These are phyloP conservation scores for Suillus decipiens DNA, from an alignment of 768 basidiomycete genomes.

Conservation along the genomic window DNA sequence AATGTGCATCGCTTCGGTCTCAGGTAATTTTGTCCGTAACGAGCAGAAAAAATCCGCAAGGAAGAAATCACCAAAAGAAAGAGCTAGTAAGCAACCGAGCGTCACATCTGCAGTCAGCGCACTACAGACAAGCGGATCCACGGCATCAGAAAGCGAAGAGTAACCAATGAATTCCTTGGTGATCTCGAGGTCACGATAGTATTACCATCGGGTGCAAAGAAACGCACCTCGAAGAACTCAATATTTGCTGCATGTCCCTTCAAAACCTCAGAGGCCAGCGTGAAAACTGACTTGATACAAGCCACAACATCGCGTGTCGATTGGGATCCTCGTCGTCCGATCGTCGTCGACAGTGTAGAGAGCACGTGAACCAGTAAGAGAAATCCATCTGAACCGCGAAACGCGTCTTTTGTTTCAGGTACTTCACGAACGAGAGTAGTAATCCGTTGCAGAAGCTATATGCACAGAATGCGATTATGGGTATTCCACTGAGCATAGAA, in stretches of 20 bases:
- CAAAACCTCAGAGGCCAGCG: constrained; percentile 66
- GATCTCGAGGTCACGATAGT: constrained; percentile 17
- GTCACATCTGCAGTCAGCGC: constrained; percentile 51
- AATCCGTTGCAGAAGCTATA: constrained; percentile 65
- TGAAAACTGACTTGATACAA: constrained; percentile 60
- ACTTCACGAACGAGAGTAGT: constrained; percentile 69
- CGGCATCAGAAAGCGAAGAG: constrained; percentile 58
- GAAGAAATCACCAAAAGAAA: constrained; percentile 67
- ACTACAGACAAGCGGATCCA: constrained; percentile 52
- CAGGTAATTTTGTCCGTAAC: constrained; percentile 37
- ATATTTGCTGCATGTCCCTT: constrained; percentile 55
- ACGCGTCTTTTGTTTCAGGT: constrained; percentile 66
- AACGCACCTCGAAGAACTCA: constrained; percentile 66
- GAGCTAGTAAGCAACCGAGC: constrained; percentile 66
- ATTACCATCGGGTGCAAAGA: constrained; percentile 33
- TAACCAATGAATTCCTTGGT: constrained; percentile 57
- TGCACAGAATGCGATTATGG: neutral
- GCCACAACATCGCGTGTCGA: constrained; percentile 48
- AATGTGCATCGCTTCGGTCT: constrained; percentile 42
- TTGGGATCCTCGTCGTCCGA: constrained; percentile 30
- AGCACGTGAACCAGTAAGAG: constrained; percentile 72
- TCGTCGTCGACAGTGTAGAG: constrained; percentile 50
- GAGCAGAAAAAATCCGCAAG: constrained; percentile 55
- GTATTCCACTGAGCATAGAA: neutral
- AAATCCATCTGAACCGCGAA: constrained; percentile 83